phyloP scores from a whole-genome alignment of 2,329 filamentous ascomycete genomes.

The Coniella vitis region DNA sequence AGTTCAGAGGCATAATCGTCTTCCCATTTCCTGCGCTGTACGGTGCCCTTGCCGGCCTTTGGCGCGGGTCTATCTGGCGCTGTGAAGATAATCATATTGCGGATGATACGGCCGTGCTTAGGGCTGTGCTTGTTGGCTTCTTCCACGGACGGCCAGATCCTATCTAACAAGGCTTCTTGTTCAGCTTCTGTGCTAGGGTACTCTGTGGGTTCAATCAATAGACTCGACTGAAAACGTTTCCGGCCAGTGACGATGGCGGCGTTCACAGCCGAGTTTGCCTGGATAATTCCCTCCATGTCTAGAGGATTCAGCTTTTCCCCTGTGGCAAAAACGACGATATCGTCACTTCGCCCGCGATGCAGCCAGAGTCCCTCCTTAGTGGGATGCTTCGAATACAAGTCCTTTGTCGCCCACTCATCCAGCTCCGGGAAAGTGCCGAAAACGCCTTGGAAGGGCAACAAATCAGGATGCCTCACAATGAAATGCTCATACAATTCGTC shows the following conservation, averaged over 20 bases:
- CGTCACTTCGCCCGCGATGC: slow-evolving; percentile 23
- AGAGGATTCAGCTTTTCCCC: slow-evolving; percentile 10
- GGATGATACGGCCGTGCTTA: slow-evolving; percentile 38
- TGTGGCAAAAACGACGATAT: slow-evolving; percentile 10
- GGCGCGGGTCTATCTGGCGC: slow-evolving; percentile 34
- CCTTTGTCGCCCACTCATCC: slow-evolving; percentile 28
- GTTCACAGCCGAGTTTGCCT: slow-evolving; percentile 1
- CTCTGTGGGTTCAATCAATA: slow-evolving; percentile 2
- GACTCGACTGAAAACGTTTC: slow-evolving; percentile 6
- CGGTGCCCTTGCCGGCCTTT: slow-evolving; percentile 37
- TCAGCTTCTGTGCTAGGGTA: neutral
- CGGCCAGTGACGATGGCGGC: slow-evolving; percentile 2
- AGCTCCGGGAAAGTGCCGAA: slow-evolving; percentile 23
- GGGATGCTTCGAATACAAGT: slow-evolving; percentile 25
- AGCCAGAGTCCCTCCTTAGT: slow-evolving; percentile 20
- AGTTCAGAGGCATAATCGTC: slow-evolving; percentile 37
- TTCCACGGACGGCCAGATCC: slow-evolving; percentile 4
- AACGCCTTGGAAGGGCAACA: slow-evolving; percentile 18
- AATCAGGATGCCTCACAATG: slow-evolving; percentile 17
- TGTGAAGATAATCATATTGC: slow-evolving; percentile 32
- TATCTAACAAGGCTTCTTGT: neutral
- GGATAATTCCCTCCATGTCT: slow-evolving; percentile 9
- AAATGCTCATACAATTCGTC: slow-evolving; percentile 25
- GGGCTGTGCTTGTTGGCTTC: slow-evolving; percentile 18
- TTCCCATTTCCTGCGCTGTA: slow-evolving; percentile 32